Percentiles rank a stretch among this genome's conserved stretches.
phyloP scores from a whole-genome alignment of 164 flowering plant species.

The Warburgia ugandensis region DNA sequence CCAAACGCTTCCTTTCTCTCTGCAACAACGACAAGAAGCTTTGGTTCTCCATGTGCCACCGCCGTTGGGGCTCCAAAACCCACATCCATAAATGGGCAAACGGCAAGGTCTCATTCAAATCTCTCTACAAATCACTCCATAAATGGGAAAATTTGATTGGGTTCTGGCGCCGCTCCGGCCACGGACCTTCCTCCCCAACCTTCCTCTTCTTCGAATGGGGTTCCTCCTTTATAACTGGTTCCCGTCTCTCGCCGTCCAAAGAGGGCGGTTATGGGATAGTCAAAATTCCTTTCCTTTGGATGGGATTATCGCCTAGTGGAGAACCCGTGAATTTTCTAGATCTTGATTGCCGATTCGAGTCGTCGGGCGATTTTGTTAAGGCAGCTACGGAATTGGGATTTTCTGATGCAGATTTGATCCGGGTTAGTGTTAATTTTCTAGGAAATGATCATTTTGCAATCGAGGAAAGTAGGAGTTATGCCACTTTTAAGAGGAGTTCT shows the following conservation, averaged over 20 bases:
- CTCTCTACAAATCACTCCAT: conserved; percentile 50
- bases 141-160: conserved; percentile 72
- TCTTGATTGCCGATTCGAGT: conserved; percentile 28
- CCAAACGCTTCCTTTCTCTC: conserved; percentile 42
- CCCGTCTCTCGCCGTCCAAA: conserved; percentile 46
- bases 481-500: conserved; percentile 13
- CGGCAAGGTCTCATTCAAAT: conserved; percentile 38
- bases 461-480: conserved; percentile 41
- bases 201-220: conserved; percentile 86
- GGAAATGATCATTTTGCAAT: conserved; percentile 59
- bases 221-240: conserved; percentile 45
- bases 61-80: conserved; percentile 65
- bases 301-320: conserved; percentile 44
- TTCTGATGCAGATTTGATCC: conserved; percentile 44
- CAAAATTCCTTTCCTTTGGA: conserved; percentile 68
- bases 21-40: conserved; percentile 40
- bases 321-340: conserved; percentile 41
- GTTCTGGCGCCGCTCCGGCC: conserved; percentile 70
- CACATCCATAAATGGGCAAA: conserved; percentile 55
- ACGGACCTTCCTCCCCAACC: conserved; percentile 2
- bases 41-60: conserved; percentile 67
- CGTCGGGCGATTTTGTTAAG: conserved; percentile 19
- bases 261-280: conserved; percentile 35
- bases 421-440: conserved; percentile 54
- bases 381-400: conserved; percentile 16